Base-by-base conservation (phyloP, 208 protist genomes). In the Phytomonas serpens region DNA sequence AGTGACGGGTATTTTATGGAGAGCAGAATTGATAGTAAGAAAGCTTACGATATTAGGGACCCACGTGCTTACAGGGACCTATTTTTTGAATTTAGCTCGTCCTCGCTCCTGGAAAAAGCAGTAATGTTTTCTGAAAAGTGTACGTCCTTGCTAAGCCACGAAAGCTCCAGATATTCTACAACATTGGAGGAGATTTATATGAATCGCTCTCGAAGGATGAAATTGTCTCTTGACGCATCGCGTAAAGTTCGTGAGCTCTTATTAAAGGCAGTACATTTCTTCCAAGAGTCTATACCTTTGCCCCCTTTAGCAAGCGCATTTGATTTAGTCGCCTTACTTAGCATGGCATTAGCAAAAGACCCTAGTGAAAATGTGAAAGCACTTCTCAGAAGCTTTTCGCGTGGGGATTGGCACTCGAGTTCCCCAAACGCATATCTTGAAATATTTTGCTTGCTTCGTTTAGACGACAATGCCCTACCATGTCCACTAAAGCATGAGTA, bases 381-480 rank as follows among this genome's bases (percentile, higher is more conserved):
- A 29, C 68, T 90, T 11, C 77, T 93, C 33, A 73, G 84, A 19
- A 81, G 85, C 61, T 64, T 85, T 13, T 33, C 71, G 7, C 71
- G 77, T 31, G 74, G 83, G 27, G 66, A 84, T 68, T 82, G 83
- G 87, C 47, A 73, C 7, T 62, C 78, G 62, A 80, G 78, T 14
- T 78, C 80, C 29, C 52, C 81, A 36, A 69, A 74, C 33, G 83
- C 82, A 42, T 93, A 78, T 72, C 61, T 86, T 10, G 85, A 93
- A 52, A 72, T 93, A 33, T 85, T 90, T 77, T 69, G 81, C 69
- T 72, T 78, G 4, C 74, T 90, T 29, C 19, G 47, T 57, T 57
- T 57, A 27, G 19, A 57, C 27, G 47, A 57, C 13, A 27, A 27
- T 0, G 47, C 11, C 27, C 27, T 57, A 6, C 19, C 47, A 65